These are phyloP conservation scores for Hebeloma cylindrosporum DNA, from an alignment of 768 basidiomycete species.

Conservation along the genomic window DNA sequence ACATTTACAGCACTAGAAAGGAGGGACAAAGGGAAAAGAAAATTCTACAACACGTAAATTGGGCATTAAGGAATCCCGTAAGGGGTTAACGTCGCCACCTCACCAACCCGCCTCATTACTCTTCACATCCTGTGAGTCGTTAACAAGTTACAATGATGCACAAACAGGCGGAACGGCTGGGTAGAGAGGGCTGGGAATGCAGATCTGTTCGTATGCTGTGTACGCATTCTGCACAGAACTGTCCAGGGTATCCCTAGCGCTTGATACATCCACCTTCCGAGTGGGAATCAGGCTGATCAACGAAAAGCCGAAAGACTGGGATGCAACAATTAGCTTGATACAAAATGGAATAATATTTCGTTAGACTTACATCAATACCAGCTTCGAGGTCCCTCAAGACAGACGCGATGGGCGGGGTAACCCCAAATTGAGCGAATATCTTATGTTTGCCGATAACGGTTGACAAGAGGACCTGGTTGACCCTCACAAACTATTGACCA, in stretches of 20 bases:
- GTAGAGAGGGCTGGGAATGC: constrained; percentile 1
- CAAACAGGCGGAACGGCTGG: constrained; percentile 2
- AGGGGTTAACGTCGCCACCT: too few relatives aligned
- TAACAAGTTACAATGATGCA: too few relatives aligned
- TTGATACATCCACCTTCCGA: background rate
- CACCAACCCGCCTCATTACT: too few relatives aligned
- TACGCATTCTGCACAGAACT: background rate
- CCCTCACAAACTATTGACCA: constrained; percentile 6
- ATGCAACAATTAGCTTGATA: background rate
- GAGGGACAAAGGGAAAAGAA: too few relatives aligned
- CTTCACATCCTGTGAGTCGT: too few relatives aligned
- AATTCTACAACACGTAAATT: too few relatives aligned
- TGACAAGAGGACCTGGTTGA: constrained; percentile 11
- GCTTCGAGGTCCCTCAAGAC: constrained; percentile 11
- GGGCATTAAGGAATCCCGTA: too few relatives aligned
- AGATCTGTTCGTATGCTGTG: background rate
- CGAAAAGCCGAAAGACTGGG: constrained; percentile 1
- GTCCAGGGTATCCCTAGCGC: background rate
- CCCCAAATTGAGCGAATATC: constrained; percentile 13
- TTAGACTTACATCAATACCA: constrained; percentile 2
- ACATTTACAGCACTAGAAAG: too few relatives aligned
- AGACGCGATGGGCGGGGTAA: constrained; percentile 7
- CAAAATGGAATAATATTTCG: background rate
- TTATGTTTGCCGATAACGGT: constrained; percentile 16
- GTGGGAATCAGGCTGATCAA: constrained; percentile 6